These are phyloP conservation scores for Mikania micrantha DNA, from an alignment of 129 eudicot genomes.

Conservation along the genomic window DNA sequence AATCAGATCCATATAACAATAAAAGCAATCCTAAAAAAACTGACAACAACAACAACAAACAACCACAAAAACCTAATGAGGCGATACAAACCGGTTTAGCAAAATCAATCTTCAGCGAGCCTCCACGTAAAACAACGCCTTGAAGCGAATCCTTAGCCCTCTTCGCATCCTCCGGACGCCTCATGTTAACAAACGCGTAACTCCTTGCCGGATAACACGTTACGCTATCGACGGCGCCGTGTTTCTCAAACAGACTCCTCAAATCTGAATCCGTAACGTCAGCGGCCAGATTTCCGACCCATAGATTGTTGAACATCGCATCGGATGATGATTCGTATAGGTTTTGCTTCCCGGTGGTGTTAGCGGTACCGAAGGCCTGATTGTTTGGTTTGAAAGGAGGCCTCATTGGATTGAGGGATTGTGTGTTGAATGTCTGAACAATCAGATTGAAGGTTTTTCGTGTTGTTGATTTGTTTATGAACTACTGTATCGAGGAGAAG, in stretches of 20 bases:
- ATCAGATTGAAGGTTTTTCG: conserved; percentile 4
- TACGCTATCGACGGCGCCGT: conserved; percentile 50
- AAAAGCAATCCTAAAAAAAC: background rate
- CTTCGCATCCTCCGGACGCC: conserved; percentile 42
- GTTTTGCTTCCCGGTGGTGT: conserved; percentile 14
- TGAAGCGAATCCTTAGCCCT: conserved; percentile 49
- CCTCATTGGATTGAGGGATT: conserved; percentile 7
- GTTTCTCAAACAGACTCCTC: conserved; percentile 33
- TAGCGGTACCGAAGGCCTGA: conserved; percentile 9
- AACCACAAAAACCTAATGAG: conserved; percentile 24
- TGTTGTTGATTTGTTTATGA: background rate
- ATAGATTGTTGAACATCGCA: conserved; percentile 43
- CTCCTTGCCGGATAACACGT: conserved; percentile 51
- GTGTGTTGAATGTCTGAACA: background rate
- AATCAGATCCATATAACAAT: background rate
- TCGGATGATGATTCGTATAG: conserved; percentile 20
- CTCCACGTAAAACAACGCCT: conserved; percentile 39
- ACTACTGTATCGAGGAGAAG: background rate
- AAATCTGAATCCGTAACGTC: conserved; percentile 59
- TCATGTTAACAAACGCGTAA: conserved; percentile 58
- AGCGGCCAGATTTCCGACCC: conserved; percentile 60
- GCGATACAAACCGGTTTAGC: conserved; percentile 71
- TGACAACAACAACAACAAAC: conserved; percentile 6
- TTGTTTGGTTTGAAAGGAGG: conserved; percentile 26
- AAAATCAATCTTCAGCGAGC: conserved; percentile 56